Conservation (phyloP, 2,329 filamentous ascomycete genomes). For the Pyrenophora tritici-repentis region DNA sequence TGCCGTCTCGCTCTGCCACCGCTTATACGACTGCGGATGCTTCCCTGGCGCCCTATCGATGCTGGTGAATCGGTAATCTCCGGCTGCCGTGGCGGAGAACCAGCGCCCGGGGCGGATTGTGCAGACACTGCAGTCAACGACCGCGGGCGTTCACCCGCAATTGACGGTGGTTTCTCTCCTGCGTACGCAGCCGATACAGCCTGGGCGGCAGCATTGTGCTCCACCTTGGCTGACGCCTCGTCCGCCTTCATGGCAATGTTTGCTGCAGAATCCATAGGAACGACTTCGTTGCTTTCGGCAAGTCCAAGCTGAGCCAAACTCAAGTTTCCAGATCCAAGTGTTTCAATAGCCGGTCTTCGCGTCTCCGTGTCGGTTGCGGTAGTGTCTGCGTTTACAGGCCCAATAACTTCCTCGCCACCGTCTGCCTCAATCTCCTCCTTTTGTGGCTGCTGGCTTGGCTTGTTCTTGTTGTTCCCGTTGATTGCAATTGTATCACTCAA, state of each 20-base stretch:
- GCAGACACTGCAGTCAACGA: constrained; percentile 48
- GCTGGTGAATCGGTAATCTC: constrained; percentile 66
- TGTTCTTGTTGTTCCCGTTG: constrained; percentile 58
- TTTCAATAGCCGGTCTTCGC: constrained; percentile 79
- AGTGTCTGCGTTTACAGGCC: constrained; percentile 34
- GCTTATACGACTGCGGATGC: constrained; percentile 60
- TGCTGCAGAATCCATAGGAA: constrained; percentile 62
- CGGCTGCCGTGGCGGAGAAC: constrained; percentile 66
- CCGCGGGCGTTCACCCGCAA: constrained; percentile 44
- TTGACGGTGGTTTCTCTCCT: constrained; percentile 45
- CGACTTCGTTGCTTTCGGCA: constrained; percentile 62
- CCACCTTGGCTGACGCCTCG: constrained; percentile 60
- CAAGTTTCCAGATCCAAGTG: constrained; percentile 84
- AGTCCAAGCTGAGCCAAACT: constrained; percentile 90
- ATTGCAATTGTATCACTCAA: constrained; percentile 76
- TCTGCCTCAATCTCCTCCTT: constrained; percentile 33
- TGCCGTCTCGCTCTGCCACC: constrained; percentile 66
- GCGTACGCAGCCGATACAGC: constrained; percentile 67
- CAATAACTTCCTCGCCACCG: constrained; percentile 52
- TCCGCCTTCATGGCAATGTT: constrained; percentile 59
- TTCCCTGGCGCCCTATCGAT: constrained; percentile 58
- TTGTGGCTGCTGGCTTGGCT: constrained; percentile 47
- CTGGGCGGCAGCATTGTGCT: constrained; percentile 63
- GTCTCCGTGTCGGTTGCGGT: constrained; percentile 31
- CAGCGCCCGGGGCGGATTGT: constrained; percentile 27